Evolutionary conservation across 1,284 basidiomycete genomes (phyloP), one percentile per base, ranked within the genome.

Genomic region (Dichomitus squalens): DNA sequence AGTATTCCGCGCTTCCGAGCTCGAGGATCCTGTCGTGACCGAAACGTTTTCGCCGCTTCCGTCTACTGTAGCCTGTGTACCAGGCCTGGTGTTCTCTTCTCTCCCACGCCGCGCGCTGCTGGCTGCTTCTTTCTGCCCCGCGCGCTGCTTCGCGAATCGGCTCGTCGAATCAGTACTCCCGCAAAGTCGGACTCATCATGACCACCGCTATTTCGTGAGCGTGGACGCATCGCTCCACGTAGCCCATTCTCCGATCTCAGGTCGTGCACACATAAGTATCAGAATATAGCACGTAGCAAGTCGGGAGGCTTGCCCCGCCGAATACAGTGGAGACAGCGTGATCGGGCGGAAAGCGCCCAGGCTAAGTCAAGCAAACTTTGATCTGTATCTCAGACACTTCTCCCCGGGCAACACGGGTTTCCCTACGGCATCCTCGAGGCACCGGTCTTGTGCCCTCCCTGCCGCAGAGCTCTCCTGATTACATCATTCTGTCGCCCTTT

Each of bases 371-470:
- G 48, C 57, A 43, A 60, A 46, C 56, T 52, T 36, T 63, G 61
- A 60, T 63, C 53, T 55, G 29, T 33, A 29, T 38, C 57, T 55
- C 55, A 55, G 12, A 58, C 61, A 57, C 61, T 49, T 58, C 54
- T 31, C 18, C 29, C 44, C 61, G 61, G 61, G 58, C 61, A 52
- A 52, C 58, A 57, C 61, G 61, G 61, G 48, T 51, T 35, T 52
- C 54, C 48, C 33, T 41, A 49, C 66, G 75, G 11, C 75, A 73
- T 16, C 56, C 59, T 18, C 69, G 76, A 33, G 7, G 27, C 41
- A 44, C 41, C 41, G 46, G 68, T 69, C 50, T 75, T 77, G 9
- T 65, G 48, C 14, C 52, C 53, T 40, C 52, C 57, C 23, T 31
- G 29, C 59, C 35, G 35, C 25, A 43, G 47, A 31, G 27, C 38